Conservation (phyloP, 2,329 filamentous ascomycete species). For the Penicillium sp. region DNA sequence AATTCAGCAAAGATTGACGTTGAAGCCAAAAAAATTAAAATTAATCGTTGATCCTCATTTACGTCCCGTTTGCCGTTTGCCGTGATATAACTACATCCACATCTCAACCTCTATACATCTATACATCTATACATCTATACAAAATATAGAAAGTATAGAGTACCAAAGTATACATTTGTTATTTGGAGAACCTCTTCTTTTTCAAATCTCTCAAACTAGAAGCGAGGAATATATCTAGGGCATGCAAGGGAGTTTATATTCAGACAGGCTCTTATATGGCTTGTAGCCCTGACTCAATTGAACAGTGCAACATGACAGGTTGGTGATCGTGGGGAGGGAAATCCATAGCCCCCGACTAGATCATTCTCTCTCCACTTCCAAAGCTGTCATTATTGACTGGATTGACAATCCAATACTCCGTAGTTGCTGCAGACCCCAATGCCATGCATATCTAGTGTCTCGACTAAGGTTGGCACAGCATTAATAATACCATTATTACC, state of each 20-base stretch:
- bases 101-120: too few relatives aligned
- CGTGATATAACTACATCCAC: neutral
- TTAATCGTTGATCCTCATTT: slow-evolving; percentile 14
- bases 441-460: neutral
- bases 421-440: neutral
- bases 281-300: neutral
- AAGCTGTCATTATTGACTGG: neutral
- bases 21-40: neutral
- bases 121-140: neutral
- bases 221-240: neutral
- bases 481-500: neutral
- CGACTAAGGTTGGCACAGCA: neutral
- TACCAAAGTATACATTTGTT: neutral
- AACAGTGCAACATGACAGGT: neutral
- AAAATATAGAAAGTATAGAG: neutral
- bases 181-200: neutral
- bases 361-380: neutral
- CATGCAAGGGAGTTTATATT: neutral
- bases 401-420: neutral
- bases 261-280: neutral
- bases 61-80: neutral
- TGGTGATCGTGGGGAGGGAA: neutral
- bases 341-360: neutral
- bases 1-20: slow-evolving; percentile 2
- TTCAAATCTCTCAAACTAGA: neutral